phyloP scores from a whole-genome alignment of 179 eudicot species.

The Vitellaria paradoxa region DNA sequence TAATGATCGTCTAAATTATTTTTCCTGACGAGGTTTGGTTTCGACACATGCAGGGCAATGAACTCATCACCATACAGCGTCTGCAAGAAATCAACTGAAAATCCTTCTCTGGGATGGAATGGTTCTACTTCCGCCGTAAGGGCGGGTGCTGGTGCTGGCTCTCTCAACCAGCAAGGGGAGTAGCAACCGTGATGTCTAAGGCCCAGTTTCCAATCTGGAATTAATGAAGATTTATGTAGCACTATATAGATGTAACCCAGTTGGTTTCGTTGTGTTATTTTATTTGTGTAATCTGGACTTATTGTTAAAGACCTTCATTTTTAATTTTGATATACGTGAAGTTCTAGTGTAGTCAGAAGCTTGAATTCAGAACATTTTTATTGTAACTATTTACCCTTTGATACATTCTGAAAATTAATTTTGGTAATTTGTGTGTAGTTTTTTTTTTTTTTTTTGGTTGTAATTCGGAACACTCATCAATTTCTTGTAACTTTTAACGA shows the following conservation, averaged over 20 bases:
- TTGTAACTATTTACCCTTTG: too few relatives aligned
- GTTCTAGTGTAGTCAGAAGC: background rate
- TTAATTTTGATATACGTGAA: background rate
- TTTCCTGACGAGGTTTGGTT: background rate
- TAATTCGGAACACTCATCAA: too few relatives aligned
- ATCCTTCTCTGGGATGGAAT: slow-evolving; percentile 16
- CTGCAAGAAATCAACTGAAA: slow-evolving; percentile 34
- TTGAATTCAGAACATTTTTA: too few relatives aligned
- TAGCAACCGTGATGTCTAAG: background rate
- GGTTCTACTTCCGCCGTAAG: background rate
- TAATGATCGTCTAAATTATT: background rate
- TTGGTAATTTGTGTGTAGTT: too few relatives aligned
- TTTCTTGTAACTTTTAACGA: too few relatives aligned
- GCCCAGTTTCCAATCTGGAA: background rate
- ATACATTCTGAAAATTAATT: too few relatives aligned
- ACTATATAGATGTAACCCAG: background rate
- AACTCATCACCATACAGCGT: slow-evolving; percentile 44
- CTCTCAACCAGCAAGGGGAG: slow-evolving; percentile 8
- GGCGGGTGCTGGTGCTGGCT: background rate
- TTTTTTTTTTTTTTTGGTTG: too few relatives aligned
- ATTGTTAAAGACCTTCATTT: background rate
- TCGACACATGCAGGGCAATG: slow-evolving; percentile 40
- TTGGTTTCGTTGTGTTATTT: slow-evolving; percentile 1
- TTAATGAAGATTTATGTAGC: background rate
- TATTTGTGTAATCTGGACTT: background rate